Evolutionary conservation across 768 basidiomycete species (phyloP).

Genomic region (Leccinum uliginosum): DNA sequence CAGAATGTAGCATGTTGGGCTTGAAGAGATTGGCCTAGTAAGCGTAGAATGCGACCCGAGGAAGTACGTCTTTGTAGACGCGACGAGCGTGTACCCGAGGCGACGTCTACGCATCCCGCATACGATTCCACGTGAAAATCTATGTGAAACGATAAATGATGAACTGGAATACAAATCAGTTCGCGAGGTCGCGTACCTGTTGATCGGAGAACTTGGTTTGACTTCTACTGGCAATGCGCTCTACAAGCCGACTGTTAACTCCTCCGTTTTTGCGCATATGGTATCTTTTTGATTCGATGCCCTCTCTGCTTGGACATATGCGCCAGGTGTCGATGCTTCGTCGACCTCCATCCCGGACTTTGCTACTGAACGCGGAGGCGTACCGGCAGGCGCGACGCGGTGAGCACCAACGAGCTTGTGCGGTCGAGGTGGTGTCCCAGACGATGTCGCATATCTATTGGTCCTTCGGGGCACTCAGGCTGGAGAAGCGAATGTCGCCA

Average conservation of each 20-base stretch:
- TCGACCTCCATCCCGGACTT: slow-evolving; percentile 67
- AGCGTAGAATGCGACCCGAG: slow-evolving; percentile 80
- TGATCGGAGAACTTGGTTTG: slow-evolving; percentile 63
- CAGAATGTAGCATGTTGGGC: slow-evolving; percentile 80
- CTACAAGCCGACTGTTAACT: slow-evolving; percentile 63
- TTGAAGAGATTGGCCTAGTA: slow-evolving; percentile 48
- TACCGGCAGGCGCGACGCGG: slow-evolving; percentile 15
- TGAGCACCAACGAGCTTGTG: slow-evolving; percentile 24
- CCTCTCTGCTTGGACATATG: slow-evolving; percentile 38
- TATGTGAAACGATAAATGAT: slow-evolving; percentile 23
- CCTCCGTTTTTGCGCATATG: slow-evolving; percentile 69
- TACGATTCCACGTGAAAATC: slow-evolving; percentile 69
- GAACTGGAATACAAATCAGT: not conserved
- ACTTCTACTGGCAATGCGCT: slow-evolving; percentile 70
- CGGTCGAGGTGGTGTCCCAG: slow-evolving; percentile 24
- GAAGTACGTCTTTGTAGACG: slow-evolving; percentile 70
- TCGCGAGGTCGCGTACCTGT: slow-evolving; percentile 42
- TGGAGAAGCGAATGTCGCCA: slow-evolving; percentile 57
- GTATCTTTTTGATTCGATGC: slow-evolving; percentile 27
- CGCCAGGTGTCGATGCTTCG: slow-evolving; percentile 40
- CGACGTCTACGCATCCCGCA: slow-evolving; percentile 64
- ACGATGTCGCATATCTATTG: slow-evolving; percentile 25
- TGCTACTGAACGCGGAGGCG: slow-evolving; percentile 33
- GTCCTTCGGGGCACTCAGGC: slow-evolving; percentile 57
- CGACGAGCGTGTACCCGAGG: slow-evolving; percentile 74